A percentile compares a stretch with the other conserved stretches of the same genome.
These are phyloP conservation scores for Allomyces macrogynus DNA, from an alignment of 192 early-diverging fungal genomes.

Conservation along the genomic window DNA sequence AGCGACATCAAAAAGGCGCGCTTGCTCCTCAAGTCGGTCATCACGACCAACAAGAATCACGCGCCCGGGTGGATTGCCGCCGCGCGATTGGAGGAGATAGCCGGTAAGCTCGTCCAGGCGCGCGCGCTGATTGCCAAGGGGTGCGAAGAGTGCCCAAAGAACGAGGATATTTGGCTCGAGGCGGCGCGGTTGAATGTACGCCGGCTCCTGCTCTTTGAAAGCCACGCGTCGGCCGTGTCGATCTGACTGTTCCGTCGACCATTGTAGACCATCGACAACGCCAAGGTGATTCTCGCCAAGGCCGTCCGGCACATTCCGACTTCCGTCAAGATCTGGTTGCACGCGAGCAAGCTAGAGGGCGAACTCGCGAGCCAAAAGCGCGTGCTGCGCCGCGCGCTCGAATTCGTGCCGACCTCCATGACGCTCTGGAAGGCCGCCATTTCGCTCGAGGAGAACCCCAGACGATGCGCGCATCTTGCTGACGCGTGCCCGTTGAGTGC, in stretches of 20 bases:
- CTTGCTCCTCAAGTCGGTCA: conserved; percentile 70
- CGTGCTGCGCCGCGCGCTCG: conserved; percentile 74
- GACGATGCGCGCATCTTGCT: conserved; percentile 78
- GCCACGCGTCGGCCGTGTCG: background rate
- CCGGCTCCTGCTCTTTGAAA: background rate
- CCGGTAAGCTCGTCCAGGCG: conserved; percentile 61
- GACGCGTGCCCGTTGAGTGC: conserved; percentile 80
- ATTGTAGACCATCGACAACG: conserved; percentile 37
- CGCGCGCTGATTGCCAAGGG: conserved; percentile 71
- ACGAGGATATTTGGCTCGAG: conserved; percentile 94
- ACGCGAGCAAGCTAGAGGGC: conserved; percentile 66
- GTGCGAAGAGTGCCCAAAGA: conserved; percentile 82
- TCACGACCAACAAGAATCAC: conserved; percentile 81
- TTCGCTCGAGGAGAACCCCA: conserved; percentile 72
- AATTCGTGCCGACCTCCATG: conserved; percentile 79
- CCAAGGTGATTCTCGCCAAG: conserved; percentile 75
- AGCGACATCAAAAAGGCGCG: conserved; percentile 78
- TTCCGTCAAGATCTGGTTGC: conserved; percentile 81
- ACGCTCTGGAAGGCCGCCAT: conserved; percentile 84
- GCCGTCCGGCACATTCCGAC: conserved; percentile 76
- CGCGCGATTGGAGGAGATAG: conserved; percentile 85
- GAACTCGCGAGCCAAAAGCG: conserved; percentile 53
- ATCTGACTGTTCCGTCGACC: background rate
- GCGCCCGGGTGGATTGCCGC: conserved; percentile 97
- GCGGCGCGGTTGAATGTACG: conserved; percentile 60